phyloP scores from a whole-genome alignment of 768 basidiomycete genomes.

The Suillus ampliporus region DNA sequence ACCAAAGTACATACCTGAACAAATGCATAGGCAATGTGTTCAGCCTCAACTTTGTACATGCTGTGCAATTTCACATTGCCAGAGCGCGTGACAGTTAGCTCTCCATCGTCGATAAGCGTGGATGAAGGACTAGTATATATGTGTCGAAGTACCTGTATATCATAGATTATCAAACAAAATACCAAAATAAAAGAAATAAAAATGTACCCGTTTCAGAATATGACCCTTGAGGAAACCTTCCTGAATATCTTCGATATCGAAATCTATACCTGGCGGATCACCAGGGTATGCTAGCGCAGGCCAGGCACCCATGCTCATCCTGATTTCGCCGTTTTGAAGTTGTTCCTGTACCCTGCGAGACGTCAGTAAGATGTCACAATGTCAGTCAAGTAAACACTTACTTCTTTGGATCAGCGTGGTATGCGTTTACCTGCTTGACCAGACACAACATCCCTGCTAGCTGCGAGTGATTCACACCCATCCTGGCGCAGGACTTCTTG shows the following conservation, averaged over 20 bases:
- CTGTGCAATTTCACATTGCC: neutral
- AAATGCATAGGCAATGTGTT: neutral
- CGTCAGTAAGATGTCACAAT: neutral
- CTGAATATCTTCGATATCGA: neutral
- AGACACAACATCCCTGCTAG: neutral
- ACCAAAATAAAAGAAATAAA: too few species aligned
- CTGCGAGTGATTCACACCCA: neutral
- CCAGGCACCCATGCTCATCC: neutral
- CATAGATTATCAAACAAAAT: neutral
- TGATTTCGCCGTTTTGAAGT: neutral
- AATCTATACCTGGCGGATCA: neutral
- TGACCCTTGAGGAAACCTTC: neutral
- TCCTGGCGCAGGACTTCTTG: neutral
- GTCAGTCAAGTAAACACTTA: neutral
- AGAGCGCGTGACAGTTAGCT: neutral
- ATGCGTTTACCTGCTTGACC: neutral
- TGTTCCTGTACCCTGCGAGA: neutral
- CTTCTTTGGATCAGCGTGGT: neutral
- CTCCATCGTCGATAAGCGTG: neutral
- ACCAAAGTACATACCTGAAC: neutral
- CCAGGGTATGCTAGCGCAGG: constrained; percentile 2
- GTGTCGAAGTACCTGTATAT: neutral
- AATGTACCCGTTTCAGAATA: neutral
- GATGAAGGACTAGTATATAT: neutral
- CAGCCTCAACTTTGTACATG: neutral